Conservation (phyloP, 2,329 filamentous ascomycete genomes). For the Talaromyces rugulosus region DNA sequence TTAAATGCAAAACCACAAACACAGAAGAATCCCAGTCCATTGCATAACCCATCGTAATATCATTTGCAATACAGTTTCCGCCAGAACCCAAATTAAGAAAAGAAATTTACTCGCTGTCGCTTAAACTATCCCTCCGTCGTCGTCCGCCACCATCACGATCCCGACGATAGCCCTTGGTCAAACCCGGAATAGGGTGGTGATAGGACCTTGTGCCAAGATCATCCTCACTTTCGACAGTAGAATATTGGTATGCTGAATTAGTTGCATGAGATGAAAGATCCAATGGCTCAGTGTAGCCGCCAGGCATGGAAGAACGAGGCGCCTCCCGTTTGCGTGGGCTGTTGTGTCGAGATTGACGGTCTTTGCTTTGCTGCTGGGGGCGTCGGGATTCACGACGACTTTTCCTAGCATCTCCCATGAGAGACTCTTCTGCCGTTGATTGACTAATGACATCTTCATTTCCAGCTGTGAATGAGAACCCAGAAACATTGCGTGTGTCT, state of each 20-base stretch:
- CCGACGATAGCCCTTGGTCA: slow-evolving; percentile 44
- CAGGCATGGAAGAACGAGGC: slow-evolving; percentile 29
- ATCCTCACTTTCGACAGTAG: slow-evolving; percentile 31
- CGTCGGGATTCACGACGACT: slow-evolving; percentile 25
- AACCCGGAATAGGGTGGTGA: slow-evolving; percentile 53
- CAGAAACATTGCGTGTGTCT: slow-evolving; percentile 26
- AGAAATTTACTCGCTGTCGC: slow-evolving; percentile 44
- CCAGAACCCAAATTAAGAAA: not conserved
- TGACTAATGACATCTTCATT: slow-evolving; percentile 41
- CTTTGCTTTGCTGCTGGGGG: slow-evolving; percentile 6
- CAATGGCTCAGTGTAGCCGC: slow-evolving; percentile 41
- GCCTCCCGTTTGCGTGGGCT: slow-evolving; percentile 31
- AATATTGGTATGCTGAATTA: slow-evolving; percentile 38
- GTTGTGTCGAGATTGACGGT: slow-evolving; percentile 13
- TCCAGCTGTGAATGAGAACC: slow-evolving; percentile 49
- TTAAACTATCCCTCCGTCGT: slow-evolving; percentile 50
- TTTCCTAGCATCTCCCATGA: slow-evolving; percentile 23
- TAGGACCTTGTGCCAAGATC: slow-evolving; percentile 51
- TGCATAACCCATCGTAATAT: not conserved
- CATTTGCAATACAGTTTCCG: not conserved
- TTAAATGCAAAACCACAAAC: not conserved
- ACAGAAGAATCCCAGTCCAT: not conserved
- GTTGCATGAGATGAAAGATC: slow-evolving; percentile 38
- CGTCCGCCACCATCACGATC: slow-evolving; percentile 29
- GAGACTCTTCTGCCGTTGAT: slow-evolving; percentile 30